Percentiles rank a stretch among this genome's conserved stretches.
Conservation (phyloP, 148 eudicot species). For the Rhododendron mucronatum region DNA sequence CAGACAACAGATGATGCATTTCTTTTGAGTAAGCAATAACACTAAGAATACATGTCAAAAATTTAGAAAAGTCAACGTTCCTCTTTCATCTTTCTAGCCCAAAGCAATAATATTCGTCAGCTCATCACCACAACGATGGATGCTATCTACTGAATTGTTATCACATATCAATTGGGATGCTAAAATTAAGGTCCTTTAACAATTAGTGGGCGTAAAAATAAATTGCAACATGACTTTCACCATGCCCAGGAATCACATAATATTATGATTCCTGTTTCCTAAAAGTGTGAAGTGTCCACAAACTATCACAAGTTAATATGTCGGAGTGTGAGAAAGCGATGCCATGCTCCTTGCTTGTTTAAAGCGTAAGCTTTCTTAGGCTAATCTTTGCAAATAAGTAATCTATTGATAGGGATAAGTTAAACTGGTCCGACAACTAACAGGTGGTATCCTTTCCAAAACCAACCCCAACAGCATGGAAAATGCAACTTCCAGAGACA, state of each 20-base stretch:
- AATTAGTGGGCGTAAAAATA: neutral
- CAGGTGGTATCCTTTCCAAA: neutral
- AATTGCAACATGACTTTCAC: neutral
- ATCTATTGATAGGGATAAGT: neutral
- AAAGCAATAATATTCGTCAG: neutral
- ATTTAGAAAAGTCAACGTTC: neutral
- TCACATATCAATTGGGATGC: neutral
- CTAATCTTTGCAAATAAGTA: neutral
- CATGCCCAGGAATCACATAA: neutral
- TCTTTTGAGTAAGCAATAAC: neutral
- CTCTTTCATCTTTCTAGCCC: neutral
- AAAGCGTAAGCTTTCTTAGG: too few relatives aligned
- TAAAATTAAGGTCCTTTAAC: neutral
- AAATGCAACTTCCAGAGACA: neutral
- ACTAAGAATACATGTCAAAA: neutral
- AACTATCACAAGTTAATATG: neutral
- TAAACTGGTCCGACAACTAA: neutral
- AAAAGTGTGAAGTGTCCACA: neutral
- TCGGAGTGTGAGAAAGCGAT: neutral
- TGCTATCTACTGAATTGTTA: neutral
- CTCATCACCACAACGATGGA: neutral
- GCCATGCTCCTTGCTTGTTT: neutral
- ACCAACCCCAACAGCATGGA: neutral
- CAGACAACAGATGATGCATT: neutral
- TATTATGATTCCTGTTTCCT: neutral